phyloP scores from a whole-genome alignment of 495 filamentous ascomycete species.

The Aspergillus taichungensis region DNA sequence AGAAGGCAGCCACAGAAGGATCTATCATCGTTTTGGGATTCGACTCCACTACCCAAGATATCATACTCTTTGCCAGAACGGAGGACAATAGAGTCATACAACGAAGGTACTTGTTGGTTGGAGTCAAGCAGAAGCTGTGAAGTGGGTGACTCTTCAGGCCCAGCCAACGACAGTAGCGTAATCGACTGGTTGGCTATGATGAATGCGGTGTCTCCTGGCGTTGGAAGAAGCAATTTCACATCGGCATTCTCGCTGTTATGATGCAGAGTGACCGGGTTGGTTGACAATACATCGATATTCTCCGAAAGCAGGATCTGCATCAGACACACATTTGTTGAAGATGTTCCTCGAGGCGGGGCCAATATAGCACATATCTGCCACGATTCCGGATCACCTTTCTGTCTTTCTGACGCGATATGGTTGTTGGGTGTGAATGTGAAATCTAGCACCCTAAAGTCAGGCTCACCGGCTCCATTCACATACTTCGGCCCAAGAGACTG shows the following conservation, averaged over 20 bases:
- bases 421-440: slow-evolving; percentile 21
- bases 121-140: slow-evolving; percentile 61
- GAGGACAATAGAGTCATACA: slow-evolving; percentile 80
- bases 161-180: slow-evolving; percentile 61
- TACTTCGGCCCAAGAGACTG: slow-evolving; percentile 10
- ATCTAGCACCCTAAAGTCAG: slow-evolving; percentile 29
- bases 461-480: slow-evolving; percentile 20
- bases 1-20: slow-evolving; percentile 58
- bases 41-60: slow-evolving; percentile 36
- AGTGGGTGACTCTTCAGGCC: slow-evolving; percentile 52
- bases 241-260: slow-evolving; percentile 17
- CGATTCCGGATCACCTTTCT: slow-evolving; percentile 13
- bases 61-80: slow-evolving; percentile 50
- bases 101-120: slow-evolving; percentile 45
- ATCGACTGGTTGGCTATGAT: slow-evolving; percentile 68
- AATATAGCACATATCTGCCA: slow-evolving; percentile 28
- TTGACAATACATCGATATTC: slow-evolving; percentile 21
- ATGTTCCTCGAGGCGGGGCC: slow-evolving; percentile 12
- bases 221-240: slow-evolving; percentile 66
- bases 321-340: slow-evolving; percentile 19
- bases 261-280: slow-evolving; percentile 18
- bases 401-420: slow-evolving; percentile 8
- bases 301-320: slow-evolving; percentile 21
- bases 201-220: slow-evolving; percentile 71
- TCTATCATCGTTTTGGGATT: slow-evolving; percentile 24